Evolutionary conservation across 2,329 filamentous ascomycete species (phyloP), one percentile per base, ranked within the genome.

Genomic region (Pyrenochaeta sp.): DNA sequence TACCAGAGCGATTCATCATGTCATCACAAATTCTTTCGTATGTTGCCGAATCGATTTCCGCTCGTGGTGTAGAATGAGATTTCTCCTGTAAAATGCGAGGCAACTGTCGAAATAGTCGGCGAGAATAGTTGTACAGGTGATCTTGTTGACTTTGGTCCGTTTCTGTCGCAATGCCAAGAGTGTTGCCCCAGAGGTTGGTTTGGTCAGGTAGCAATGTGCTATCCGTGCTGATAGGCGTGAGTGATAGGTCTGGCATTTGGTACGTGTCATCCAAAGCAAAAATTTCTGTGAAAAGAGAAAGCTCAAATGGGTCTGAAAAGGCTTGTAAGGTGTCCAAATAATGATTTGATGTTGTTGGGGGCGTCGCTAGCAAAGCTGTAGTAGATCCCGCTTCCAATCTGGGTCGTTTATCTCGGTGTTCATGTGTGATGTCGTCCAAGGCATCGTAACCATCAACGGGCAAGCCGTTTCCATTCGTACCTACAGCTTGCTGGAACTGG

Each of bases 1-100:
- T 18, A 19, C 9, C 15, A 7, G 15, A 10, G 5, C 29, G 32
- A 13, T 48, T 31, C 15, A 45, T 51, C 8, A 60, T 45, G 15
- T 44, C 44, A 13, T 23, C 30, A 10, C 52, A 40, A 2, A 35
- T 22, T 4, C 37, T 35, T 11, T 48, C 36, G n/a, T 21, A 35
- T n/a, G n/a, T 17, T 6, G 19, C 18, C 24, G 22, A 11, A 22
- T 35, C 26, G 11, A 49, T 13, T 10, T 20, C 19, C n/a, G 43
- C 20, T n/a, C 35, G 35, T 34, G 18, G 28, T 18, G 26, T 21
- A 34, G 20, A 18, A 7, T 22, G 15, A 15, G 36, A 20, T 11
- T 39, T 29, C 10, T 39, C 36, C 17, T 39, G 24, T 11, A 39
- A 26, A 7, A 39, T 19, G 6, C 18, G 24, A 14, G 36, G 36